Percentiles rank a stretch among this genome's conserved stretches.
phyloP scores from a whole-genome alignment of 768 basidiomycete genomes.

The Clitopilus hobsonii region DNA sequence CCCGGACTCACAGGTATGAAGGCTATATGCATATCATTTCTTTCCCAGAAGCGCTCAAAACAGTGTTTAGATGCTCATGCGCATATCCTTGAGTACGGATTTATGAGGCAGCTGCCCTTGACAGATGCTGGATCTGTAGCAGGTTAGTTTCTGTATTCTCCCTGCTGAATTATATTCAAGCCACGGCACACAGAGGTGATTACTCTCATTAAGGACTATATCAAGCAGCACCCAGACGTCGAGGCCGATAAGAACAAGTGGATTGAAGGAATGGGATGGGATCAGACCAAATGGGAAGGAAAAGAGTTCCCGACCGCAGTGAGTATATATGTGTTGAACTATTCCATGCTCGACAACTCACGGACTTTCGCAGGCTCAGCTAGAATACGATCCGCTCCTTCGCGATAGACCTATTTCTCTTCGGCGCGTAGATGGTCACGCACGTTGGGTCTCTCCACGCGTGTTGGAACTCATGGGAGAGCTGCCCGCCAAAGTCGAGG shows the following conservation, averaged over 20 bases:
- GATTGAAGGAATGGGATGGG: conserved; percentile 91
- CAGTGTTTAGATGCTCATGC: conserved; percentile 65
- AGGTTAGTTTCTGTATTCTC: conserved; percentile 34
- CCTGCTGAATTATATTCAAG: neutral
- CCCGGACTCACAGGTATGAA: conserved; percentile 66
- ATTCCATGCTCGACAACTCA: neutral
- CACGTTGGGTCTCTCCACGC: conserved; percentile 77
- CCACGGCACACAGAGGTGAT: conserved; percentile 49
- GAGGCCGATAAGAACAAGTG: conserved; percentile 50
- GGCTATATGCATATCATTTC: neutral
- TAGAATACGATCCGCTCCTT: conserved; percentile 66
- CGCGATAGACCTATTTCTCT: conserved; percentile 68
- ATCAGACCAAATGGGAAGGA: conserved; percentile 76
- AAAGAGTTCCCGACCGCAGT: conserved; percentile 71
- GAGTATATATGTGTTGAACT: conserved; percentile 10
- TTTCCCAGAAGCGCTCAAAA: neutral
- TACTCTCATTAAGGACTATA: conserved; percentile 51
- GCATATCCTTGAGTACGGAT: conserved; percentile 72
- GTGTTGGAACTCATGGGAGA: conserved; percentile 61
- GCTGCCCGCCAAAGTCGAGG: conserved; percentile 61
- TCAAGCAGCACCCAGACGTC: conserved; percentile 53
- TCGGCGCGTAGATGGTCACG: conserved; percentile 77
- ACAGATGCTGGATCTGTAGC: conserved; percentile 49
- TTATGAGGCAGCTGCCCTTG: conserved; percentile 61
- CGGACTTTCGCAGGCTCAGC: conserved; percentile 48